A percentile compares a stretch with the other conserved stretches of the same genome.
Conservation (phyloP, 176 grass and related monocot species). For the Luzula sylvatica region DNA sequence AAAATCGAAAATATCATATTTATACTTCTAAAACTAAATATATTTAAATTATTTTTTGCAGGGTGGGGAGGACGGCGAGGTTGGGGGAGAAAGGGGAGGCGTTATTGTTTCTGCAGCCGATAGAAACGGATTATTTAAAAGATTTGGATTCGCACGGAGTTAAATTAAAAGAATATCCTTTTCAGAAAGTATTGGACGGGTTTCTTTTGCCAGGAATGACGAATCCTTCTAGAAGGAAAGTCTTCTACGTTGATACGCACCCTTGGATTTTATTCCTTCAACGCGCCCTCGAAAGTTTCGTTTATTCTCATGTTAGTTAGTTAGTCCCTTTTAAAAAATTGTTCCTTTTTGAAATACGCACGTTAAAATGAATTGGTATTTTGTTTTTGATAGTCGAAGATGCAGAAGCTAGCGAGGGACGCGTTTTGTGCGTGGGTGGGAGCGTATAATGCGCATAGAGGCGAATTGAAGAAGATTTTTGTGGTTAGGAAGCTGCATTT, state of each 20-base stretch:
- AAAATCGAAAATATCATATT: background rate
- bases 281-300: conserved; percentile 56
- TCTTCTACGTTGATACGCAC: conserved; percentile 71
- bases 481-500: conserved; percentile 93
- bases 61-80: conserved; percentile 95
- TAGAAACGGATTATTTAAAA: conserved; percentile 81
- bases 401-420: conserved; percentile 63
- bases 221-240: conserved; percentile 49
- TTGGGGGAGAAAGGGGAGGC: conserved; percentile 88
- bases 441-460: conserved; percentile 76
- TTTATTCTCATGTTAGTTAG: conserved; percentile 50
- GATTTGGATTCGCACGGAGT: conserved; percentile 76
- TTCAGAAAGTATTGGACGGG: conserved; percentile 73
- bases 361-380: no score
- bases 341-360: no score
- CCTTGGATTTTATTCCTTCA: conserved; percentile 85
- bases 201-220: conserved; percentile 22
- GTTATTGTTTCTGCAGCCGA: conserved; percentile 78
- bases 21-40: no score
- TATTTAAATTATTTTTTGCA: conserved; percentile 13
- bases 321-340: no score
- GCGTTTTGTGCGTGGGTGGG: conserved; percentile 91
- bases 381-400: no score
- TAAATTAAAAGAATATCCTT: conserved; percentile 63
- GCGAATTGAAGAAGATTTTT: conserved; percentile 91